phyloP scores from a whole-genome alignment of 495 filamentous ascomycete species.

The Penicillium egyptiacum region DNA sequence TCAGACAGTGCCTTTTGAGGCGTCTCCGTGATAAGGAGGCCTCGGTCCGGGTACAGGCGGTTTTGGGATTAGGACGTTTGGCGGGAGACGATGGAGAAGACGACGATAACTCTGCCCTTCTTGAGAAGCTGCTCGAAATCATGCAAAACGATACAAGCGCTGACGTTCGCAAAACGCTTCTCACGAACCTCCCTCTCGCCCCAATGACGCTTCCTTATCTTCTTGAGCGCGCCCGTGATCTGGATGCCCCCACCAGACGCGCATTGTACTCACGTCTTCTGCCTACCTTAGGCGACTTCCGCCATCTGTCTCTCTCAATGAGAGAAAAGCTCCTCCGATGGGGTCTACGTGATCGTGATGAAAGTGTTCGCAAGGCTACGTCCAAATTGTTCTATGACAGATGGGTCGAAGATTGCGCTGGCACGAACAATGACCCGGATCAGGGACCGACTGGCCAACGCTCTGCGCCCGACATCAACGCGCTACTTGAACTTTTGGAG shows the following conservation, averaged over 20 bases:
- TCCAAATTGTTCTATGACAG: slow-evolving; percentile 86
- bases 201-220: slow-evolving; percentile 84
- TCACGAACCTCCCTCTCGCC: slow-evolving; percentile 83
- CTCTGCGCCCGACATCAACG: slow-evolving; percentile 66
- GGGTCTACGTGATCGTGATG: slow-evolving; percentile 92
- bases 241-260: slow-evolving; percentile 77
- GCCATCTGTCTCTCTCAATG: slow-evolving; percentile 92
- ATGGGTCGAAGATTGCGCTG: slow-evolving; percentile 94
- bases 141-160: slow-evolving; percentile 94
- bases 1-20: slow-evolving; percentile 73
- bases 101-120: slow-evolving; percentile 65
- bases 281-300: slow-evolving; percentile 90
- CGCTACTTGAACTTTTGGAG: slow-evolving; percentile 85
- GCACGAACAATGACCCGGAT: slow-evolving; percentile 52
- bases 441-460: slow-evolving; percentile 45
- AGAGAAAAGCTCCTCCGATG: slow-evolving; percentile 93
- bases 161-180: slow-evolving; percentile 82
- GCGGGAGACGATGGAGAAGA: slow-evolving; percentile 79
- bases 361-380: slow-evolving; percentile 89
- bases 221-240: slow-evolving; percentile 85
- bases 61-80: slow-evolving; percentile 79
- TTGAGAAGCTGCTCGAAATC: slow-evolving; percentile 84
- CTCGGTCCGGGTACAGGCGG: slow-evolving; percentile 90
- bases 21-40: slow-evolving; percentile 91
- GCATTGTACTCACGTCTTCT: slow-evolving; percentile 86